Percentiles rank a stretch among this genome's conserved stretches.
These are phyloP conservation scores for Adansonia gregorii DNA, from an alignment of 441 rosid genomes.

Conservation along the genomic window DNA sequence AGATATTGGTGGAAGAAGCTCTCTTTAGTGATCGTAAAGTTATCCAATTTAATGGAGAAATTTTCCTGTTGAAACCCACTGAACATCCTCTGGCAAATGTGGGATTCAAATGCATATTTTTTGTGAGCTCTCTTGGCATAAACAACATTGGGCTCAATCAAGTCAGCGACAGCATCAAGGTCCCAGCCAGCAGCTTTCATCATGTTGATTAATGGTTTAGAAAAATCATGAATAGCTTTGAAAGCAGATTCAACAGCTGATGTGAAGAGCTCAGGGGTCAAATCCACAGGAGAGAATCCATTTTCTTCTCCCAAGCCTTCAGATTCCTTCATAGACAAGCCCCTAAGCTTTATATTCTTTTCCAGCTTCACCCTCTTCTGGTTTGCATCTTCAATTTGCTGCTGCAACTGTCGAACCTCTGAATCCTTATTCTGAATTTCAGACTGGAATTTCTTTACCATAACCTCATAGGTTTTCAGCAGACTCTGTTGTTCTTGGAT, in stretches of 20 bases:
- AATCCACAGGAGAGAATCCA: constrained; percentile 60
- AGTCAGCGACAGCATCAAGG: constrained; percentile 91
- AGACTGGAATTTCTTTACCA: constrained; percentile 96
- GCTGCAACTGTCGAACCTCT: constrained; percentile 74
- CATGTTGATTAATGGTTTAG: constrained; percentile 92
- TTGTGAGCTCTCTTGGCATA: constrained; percentile 95
- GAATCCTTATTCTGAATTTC: constrained; percentile 96
- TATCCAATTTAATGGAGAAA: constrained; percentile 60
- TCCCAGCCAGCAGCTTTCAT: constrained; percentile 99
- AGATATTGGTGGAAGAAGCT: constrained; percentile 81
- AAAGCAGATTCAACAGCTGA: constrained; percentile 74
- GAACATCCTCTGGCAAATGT: constrained; percentile 92
- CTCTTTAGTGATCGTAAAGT: constrained; percentile 49
- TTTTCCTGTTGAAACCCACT: constrained; percentile 78
- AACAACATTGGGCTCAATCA: constrained; percentile 80
- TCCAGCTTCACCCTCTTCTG: constrained; percentile 81
- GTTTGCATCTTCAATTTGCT: constrained; percentile 83
- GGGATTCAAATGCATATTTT: constrained; percentile 90
- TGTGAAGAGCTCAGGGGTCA: constrained; percentile 68
- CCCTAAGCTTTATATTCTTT: constrained; percentile 92
- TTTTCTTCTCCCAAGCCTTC: constrained; percentile 58
- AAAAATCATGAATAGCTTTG: constrained; percentile 89
- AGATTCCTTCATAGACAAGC: constrained; percentile 73
- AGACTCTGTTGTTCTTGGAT: constrained; percentile 96
- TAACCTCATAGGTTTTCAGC: constrained; percentile 92